A percentile compares a stretch with the other conserved stretches of the same genome.
Evolutionary conservation across 2,329 filamentous ascomycete species (phyloP).

Genomic region (Trichothecium sympodiale): DNA sequence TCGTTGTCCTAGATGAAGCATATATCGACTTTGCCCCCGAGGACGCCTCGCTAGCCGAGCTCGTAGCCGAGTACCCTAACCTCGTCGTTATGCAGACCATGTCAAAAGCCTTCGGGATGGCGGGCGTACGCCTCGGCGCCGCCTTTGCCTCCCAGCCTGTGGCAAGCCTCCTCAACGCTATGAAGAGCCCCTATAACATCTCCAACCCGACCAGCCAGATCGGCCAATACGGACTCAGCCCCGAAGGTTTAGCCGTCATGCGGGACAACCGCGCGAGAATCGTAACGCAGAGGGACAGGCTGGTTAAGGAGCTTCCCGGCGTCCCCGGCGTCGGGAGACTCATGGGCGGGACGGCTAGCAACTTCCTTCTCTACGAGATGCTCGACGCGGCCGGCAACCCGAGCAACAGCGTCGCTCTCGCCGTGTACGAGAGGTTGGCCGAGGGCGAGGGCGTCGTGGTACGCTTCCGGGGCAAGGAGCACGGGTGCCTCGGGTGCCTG

Average conservation of each 20-base stretch:
- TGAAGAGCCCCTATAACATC: constrained; percentile 96
- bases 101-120: constrained; percentile 95
- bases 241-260: constrained; percentile 64
- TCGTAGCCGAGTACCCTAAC: constrained; percentile 88
- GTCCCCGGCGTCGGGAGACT: constrained; percentile 72
- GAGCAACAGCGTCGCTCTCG: constrained; percentile 66
- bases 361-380: constrained; percentile 88
- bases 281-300: constrained; percentile 62
- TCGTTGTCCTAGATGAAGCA: constrained; percentile 89
- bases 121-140: constrained; percentile 81
- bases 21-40: constrained; percentile 85
- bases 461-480: constrained; percentile 84
- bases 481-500: constrained; percentile 79
- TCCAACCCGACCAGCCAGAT: constrained; percentile 77
- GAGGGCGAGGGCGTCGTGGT: constrained; percentile 86
- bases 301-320: constrained; percentile 61
- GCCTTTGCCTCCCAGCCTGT: constrained; percentile 70
- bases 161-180: constrained; percentile 70
- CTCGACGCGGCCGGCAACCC: constrained; percentile 61
- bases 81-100: constrained; percentile 96
- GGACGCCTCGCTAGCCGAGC: constrained; percentile 74
- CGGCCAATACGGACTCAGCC: constrained; percentile 60
- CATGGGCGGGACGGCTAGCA: constrained; percentile 68
- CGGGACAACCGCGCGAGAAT: constrained; percentile 56
- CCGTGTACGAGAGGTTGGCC: constrained; percentile 75